Percentiles rank a stretch among this genome's conserved stretches.
phyloP scores from a whole-genome alignment of 2,329 filamentous ascomycete species.

The Sordariomycetes sp. region DNA sequence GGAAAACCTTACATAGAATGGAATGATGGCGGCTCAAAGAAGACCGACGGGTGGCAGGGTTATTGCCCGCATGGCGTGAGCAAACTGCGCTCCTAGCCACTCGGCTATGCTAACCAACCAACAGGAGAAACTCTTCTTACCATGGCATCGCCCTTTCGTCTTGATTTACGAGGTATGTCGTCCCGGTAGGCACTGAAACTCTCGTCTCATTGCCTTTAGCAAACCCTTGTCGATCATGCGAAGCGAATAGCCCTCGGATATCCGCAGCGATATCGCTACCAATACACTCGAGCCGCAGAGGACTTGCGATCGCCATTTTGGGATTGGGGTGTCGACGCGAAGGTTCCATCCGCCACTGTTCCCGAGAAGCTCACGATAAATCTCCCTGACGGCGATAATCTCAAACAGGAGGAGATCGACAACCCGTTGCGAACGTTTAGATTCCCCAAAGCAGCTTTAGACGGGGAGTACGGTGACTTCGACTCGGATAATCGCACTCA shows the following conservation, averaged over 20 bases:
- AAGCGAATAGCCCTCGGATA: conserved; percentile 36
- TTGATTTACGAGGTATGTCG: conserved; percentile 40
- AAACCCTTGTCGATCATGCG: conserved; percentile 38
- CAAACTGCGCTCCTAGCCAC: conserved; percentile 1
- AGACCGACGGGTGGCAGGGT: conserved; percentile 21
- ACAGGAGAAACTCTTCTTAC: conserved; percentile 38
- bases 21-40: conserved; percentile 25
- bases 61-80: conserved; percentile 40
- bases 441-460: conserved; percentile 31
- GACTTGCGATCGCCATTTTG: conserved; percentile 40
- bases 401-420: conserved; percentile 22
- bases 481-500: conserved; percentile 17
- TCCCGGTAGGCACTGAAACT: no score
- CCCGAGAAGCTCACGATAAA: conserved; percentile 25
- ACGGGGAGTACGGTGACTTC: conserved; percentile 25
- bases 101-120: conserved; percentile 3
- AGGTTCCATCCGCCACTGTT: conserved; percentile 31
- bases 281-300: conserved; percentile 35
- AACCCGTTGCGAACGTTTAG: conserved; percentile 45
- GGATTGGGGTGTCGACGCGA: conserved; percentile 39
- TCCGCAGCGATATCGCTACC: conserved; percentile 17
- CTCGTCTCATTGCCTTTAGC: conserved; percentile 21
- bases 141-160: conserved; percentile 49
- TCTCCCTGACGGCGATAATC: conserved; percentile 24
- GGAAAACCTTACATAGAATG: conserved; percentile 32